Conservation (phyloP, 176 grass and related monocot species). For the Eragrostis nindensis region DNA sequence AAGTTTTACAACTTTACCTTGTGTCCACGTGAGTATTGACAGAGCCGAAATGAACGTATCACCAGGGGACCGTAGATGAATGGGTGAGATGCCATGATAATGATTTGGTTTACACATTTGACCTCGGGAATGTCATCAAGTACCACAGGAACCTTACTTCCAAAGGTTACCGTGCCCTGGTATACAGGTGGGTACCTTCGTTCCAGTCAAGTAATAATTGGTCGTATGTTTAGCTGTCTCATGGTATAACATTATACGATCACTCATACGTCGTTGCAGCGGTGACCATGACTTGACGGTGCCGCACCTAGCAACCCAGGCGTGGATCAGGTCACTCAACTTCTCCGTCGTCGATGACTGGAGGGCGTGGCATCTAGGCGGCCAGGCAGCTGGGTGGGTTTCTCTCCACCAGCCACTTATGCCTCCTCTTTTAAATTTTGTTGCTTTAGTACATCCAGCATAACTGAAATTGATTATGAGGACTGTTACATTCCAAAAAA, state of each 20-base stretch:
- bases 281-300: slow-evolving; percentile 7
- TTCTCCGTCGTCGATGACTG: slow-evolving; percentile 7
- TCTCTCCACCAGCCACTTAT: not conserved
- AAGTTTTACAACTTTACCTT: not conserved
- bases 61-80: slow-evolving; percentile 50
- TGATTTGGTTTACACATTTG: slow-evolving; percentile 15
- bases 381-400: not conserved
- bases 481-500: too few relatives aligned
- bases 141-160: slow-evolving; percentile 50
- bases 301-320: slow-evolving; percentile 3
- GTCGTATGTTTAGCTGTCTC: too few relatives aligned
- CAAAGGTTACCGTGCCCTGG: slow-evolving; percentile 45
- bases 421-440: too few relatives aligned
- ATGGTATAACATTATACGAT: too few relatives aligned
- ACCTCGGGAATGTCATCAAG: slow-evolving; percentile 34
- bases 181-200: slow-evolving; percentile 41
- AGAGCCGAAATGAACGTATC: not conserved
- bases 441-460: too few relatives aligned
- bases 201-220: too few relatives aligned
- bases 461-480: not conserved
- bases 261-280: not conserved
- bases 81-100: slow-evolving; percentile 45
- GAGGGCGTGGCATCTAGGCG: not conserved
- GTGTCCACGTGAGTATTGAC: not conserved
- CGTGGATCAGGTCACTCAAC: not conserved